Conservation (phyloP, 139 green algal species). For the Eudorina sp. region DNA sequence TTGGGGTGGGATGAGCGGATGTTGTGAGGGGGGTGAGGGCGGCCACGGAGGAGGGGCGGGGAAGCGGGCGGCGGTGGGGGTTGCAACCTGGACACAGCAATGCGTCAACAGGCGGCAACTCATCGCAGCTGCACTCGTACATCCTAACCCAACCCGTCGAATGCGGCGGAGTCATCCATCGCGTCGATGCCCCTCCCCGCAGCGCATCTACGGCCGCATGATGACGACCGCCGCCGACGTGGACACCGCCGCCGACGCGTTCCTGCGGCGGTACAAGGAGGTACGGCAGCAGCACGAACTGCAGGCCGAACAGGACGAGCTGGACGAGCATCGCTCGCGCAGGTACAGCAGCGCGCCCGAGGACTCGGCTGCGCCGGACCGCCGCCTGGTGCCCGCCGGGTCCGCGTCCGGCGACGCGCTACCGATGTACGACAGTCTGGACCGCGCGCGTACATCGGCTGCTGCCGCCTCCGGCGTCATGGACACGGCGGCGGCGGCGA, state of each 20-base stretch:
- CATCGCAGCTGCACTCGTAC: no score
- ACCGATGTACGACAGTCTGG: constrained; percentile 2
- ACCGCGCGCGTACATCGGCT: not conserved
- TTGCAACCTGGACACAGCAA: no score
- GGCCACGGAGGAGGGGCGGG: no score
- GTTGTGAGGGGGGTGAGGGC: no score
- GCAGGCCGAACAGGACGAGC: not conserved
- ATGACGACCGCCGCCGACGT: constrained; percentile 57
- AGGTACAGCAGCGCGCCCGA: not conserved
- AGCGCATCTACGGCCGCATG: constrained; percentile 65
- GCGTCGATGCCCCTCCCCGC: not conserved
- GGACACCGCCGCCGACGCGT: constrained; percentile 49
- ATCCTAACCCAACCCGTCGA: no score
- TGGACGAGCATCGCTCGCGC: not conserved
- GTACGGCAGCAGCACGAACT: not conserved
- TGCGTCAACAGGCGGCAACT: no score
- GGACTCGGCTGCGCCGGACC: not conserved
- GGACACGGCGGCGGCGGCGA: not conserved
- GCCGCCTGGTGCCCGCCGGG: not conserved
- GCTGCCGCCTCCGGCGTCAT: not conserved
- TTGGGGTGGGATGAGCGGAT: no score
- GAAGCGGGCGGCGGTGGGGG: no score
- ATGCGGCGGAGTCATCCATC: no score
- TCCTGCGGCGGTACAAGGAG: constrained; percentile 49
- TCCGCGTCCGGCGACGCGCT: not conserved